These are phyloP conservation scores for Musa balbisiana DNA, from an alignment of 202 grass and related monocot species.

Conservation along the genomic window DNA sequence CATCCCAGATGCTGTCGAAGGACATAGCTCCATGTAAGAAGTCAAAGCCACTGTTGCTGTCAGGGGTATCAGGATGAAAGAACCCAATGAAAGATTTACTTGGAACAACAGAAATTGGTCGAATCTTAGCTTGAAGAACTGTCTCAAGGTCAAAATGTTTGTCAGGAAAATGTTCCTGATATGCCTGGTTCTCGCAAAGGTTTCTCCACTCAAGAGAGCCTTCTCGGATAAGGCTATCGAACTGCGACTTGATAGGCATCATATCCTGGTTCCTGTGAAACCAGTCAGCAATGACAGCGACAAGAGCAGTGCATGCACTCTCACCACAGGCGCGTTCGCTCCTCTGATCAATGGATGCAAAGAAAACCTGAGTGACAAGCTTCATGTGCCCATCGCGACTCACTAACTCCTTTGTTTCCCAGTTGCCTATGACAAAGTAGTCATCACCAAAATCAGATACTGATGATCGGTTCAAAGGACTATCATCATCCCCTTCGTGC, in stretches of 20 bases:
- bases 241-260: conserved; percentile 93
- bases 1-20: conserved; percentile 92
- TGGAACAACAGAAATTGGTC: conserved; percentile 52
- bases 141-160: conserved; percentile 99
- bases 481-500: conserved; percentile 31
- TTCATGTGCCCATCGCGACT: conserved; percentile 81
- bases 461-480: conserved; percentile 36
- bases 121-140: conserved; percentile 71
- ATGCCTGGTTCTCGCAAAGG: conserved; percentile 63
- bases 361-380: conserved; percentile 70
- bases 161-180: conserved; percentile 63
- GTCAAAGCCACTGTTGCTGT: conserved; percentile 55
- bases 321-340: conserved; percentile 76
- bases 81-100: conserved; percentile 85
- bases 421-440: conserved; percentile 77
- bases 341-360: conserved; percentile 93
- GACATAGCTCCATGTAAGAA: conserved; percentile 84
- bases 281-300: conserved; percentile 83
- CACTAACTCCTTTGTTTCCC: conserved; percentile 62
- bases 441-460: conserved; percentile 78
- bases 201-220: conserved; percentile 89
- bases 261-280: conserved; percentile 58
- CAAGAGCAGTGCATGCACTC: conserved; percentile 90
- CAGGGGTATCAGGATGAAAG: conserved; percentile 68
- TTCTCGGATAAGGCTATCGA: conserved; percentile 86